A percentile compares a stretch with the other conserved stretches of the same genome.
Conservation (phyloP, 345 rosid genomes). For the Geranium rotundifolium region DNA sequence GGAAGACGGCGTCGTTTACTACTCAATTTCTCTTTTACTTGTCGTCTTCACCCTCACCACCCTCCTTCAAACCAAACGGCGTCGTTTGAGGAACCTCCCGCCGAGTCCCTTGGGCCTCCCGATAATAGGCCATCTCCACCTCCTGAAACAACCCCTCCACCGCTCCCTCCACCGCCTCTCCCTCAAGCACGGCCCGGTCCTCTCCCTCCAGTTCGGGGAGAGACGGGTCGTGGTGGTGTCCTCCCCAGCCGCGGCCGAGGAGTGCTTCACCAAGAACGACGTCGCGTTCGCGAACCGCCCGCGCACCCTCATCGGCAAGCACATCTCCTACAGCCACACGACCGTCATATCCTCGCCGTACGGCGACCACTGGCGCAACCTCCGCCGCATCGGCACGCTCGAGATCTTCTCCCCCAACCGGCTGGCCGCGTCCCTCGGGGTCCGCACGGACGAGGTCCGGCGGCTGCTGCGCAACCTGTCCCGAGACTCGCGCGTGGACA, state of each 20-base stretch:
- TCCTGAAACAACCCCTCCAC: too few species aligned
- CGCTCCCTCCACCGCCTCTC: too few species aligned
- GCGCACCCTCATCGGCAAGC: not conserved
- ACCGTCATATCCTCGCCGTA: slow-evolving; percentile 17
- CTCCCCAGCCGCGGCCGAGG: slow-evolving; percentile 9
- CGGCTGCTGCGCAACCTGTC: not conserved
- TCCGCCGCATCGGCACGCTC: slow-evolving; percentile 25
- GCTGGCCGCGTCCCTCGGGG: slow-evolving; percentile 10
- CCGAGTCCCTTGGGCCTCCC: too few species aligned
- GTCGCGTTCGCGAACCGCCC: slow-evolving; percentile 21
- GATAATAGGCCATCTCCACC: too few species aligned
- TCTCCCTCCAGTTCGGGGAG: slow-evolving; percentile 20
- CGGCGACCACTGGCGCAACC: slow-evolving; percentile 40
- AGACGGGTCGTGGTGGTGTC: slow-evolving; percentile 13
- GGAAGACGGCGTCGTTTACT: too few species aligned
- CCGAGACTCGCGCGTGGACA: slow-evolving; percentile 1
- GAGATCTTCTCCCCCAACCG: slow-evolving; percentile 32
- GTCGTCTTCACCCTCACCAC: too few species aligned
- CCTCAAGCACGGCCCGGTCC: too few species aligned
- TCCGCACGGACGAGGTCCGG: slow-evolving; percentile 25
- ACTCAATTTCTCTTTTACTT: too few species aligned
- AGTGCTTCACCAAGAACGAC: slow-evolving; percentile 24
- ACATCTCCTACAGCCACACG: slow-evolving; percentile 22
- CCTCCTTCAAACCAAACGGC: too few species aligned
- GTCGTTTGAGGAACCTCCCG: too few species aligned